Evolutionary conservation across 805 yeast genomes (phyloP).

Genomic region (Naumovozyma dairenensis): DNA sequence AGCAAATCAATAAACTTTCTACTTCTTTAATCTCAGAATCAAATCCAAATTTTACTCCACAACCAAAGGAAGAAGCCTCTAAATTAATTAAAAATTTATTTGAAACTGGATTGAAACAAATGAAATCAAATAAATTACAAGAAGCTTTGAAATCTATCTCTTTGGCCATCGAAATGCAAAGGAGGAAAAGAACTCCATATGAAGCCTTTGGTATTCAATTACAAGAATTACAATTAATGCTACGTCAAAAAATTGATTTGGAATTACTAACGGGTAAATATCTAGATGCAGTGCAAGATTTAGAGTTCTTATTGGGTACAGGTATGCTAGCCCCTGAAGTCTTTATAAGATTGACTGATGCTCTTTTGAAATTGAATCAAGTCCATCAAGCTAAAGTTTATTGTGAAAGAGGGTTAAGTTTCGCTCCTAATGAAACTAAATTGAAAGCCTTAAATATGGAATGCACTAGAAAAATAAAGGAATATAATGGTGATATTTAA

Average conservation of each 20-base stretch:
- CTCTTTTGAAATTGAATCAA: slow-evolving; percentile 51
- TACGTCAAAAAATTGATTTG: slow-evolving; percentile 66
- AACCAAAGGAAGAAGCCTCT: slow-evolving; percentile 43
- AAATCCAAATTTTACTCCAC: slow-evolving; percentile 47
- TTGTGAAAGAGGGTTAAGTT: slow-evolving; percentile 65
- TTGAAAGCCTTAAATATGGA: slow-evolving; percentile 21
- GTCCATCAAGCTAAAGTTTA: slow-evolving; percentile 53
- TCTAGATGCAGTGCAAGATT: slow-evolving; percentile 55
- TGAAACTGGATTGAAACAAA: slow-evolving; percentile 45
- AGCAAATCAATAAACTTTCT: slow-evolving; percentile 30
- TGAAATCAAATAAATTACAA: slow-evolving; percentile 44
- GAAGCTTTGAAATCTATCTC: slow-evolving; percentile 58
- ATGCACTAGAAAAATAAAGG: slow-evolving; percentile 20
- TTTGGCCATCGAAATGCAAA: slow-evolving; percentile 58
- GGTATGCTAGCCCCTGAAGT: slow-evolving; percentile 57
- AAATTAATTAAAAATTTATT: slow-evolving; percentile 52
- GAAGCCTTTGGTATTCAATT: slow-evolving; percentile 65
- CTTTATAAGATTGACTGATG: slow-evolving; percentile 61
- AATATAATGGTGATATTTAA: slow-evolving; percentile 25
- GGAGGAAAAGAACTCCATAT: slow-evolving; percentile 54
- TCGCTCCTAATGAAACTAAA: slow-evolving; percentile 41
- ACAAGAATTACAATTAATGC: slow-evolving; percentile 55
- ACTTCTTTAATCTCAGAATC: slow-evolving; percentile 26
- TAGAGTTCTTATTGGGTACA: slow-evolving; percentile 53
- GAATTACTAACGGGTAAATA: slow-evolving; percentile 44